Base-by-base conservation (phyloP, 108 stramenopile genomes). In the Discostella pseudostelligera region DNA sequence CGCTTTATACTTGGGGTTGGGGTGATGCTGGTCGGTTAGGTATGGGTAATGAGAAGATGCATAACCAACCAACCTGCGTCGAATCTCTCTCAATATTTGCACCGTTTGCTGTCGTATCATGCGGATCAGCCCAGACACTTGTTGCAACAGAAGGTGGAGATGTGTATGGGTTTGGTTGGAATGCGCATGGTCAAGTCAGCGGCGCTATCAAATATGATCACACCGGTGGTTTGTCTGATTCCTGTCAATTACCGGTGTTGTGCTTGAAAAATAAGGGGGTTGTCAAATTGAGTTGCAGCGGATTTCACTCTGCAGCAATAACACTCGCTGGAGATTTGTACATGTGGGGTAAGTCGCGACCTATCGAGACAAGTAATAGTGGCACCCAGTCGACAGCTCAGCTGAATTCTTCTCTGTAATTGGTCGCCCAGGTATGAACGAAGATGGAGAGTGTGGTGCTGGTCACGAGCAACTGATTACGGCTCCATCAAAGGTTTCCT, bases 131-230 rank as follows among this genome's bases (percentile, higher is more conserved):
- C 13, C 69, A 70, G 10, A 70, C 69, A 2, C 50, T 70, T 26
- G 69, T 61, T 5, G 60, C 50, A 44, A 44, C 69, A 12, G 51
- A 44, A 24, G 69, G 44, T 13, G 60, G 53, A 45, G 53, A 51
- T 25, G 69, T 70, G 6, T 61, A 59, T 21, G 69, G 69, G 4
- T 70, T 61, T 55, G 69, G 69, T 10, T 70, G 69, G 69, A 70
- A 70, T 46, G 39, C 51, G 29, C 69, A 70, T 26, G 36, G 47
- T 7, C 59, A 61, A 53, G 69, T 70, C 6, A 45, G 29, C 21
- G 50, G 64, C 20, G 9, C 6, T 14, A 25, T 7, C 1, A 42
- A 28, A 16, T 0, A 36, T 59, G 8, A 28, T 48, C n/a, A 39
- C 8, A 21, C 8, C 28, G 56, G 20, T 6, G 32, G 6, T 14